Conservation (phyloP, 208 protist species). For the Leishmania arabica region DNA sequence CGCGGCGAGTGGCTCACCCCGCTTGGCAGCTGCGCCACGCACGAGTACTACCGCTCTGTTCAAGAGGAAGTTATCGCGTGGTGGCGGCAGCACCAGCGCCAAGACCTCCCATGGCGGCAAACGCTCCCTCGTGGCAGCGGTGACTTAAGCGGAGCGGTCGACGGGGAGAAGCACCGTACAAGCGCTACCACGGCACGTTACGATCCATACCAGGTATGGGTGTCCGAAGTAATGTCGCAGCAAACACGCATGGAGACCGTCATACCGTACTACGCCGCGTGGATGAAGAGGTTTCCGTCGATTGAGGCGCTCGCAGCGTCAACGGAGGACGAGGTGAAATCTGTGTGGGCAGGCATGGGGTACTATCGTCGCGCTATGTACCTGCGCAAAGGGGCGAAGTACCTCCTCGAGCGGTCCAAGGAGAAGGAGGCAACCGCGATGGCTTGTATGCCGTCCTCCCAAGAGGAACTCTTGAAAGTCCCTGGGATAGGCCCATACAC, state of each 20-base stretch:
- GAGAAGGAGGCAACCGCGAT: slow-evolving; percentile 5
- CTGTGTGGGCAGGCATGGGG: slow-evolving; percentile 92
- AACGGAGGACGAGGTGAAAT: slow-evolving; percentile 83
- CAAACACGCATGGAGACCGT: slow-evolving; percentile 94
- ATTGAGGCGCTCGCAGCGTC: slow-evolving; percentile 74
- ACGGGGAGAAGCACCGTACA: not conserved
- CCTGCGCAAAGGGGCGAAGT: slow-evolving; percentile 86
- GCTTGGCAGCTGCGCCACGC: slow-evolving; percentile 10
- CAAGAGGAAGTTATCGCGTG: slow-evolving; percentile 37
- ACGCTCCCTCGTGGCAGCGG: not conserved
- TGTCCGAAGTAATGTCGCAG: slow-evolving; percentile 96
- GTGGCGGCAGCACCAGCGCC: slow-evolving; percentile 40
- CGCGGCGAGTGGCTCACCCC: slow-evolving; percentile 27
- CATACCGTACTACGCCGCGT: slow-evolving; percentile 85
- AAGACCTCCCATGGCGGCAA: slow-evolving; percentile 37
- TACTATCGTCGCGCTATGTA: slow-evolving; percentile 93
- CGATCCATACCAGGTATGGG: slow-evolving; percentile 92
- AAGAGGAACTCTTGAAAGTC: slow-evolving; percentile 65
- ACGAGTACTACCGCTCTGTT: slow-evolving; percentile 27
- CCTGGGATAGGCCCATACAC: slow-evolving; percentile 95
- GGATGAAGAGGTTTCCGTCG: slow-evolving; percentile 91
- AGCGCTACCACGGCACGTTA: slow-evolving; percentile 11
- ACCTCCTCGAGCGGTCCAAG: slow-evolving; percentile 57
- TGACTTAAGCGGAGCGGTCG: not conserved
- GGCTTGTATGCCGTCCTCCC: slow-evolving; percentile 22